Evolutionary conservation across 164 flowering plant species (phyloP), one percentile per base, ranked within the genome.

Genomic region (Berberis vulgaris): DNA sequence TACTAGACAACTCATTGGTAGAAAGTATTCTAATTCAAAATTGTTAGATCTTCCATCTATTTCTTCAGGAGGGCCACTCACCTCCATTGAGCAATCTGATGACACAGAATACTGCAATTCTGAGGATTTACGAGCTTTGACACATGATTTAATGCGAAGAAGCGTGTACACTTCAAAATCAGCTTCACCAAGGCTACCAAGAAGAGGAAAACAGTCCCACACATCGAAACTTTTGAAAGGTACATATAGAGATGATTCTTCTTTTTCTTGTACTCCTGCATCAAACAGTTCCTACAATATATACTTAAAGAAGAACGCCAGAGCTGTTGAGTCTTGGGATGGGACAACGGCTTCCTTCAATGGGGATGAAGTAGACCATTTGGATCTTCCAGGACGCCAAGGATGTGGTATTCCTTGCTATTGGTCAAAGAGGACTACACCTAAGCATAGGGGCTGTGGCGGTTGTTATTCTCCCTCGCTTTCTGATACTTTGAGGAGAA

Each of bases 321-420:
- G 96, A 57, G 78, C 82, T 7, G 74, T 78, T 63, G 89, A 77
- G 46, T 94, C 97, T 49, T 89, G 89, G 91, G 96, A 85, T 69
- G 95, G 83, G 41, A 77, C 86, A 10, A 76, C 89, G 10, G 78
- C 82, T 57, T 91, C 99, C 2, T 58, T 81, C 9, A 90, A 84
- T 63, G 87, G 72, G 52, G 92, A 84, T 66, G 89, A 85, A 60
- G 83, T 80, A 68, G 94, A 91, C 66, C 80, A 70, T 5, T 77
- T 95, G 68, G 96, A 86, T 67, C 74, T 86, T 45, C 83, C 86
- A 0, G 84, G 86, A 41, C 74, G 86, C 11, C 88, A 82, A 66
- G 97, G 96, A 46, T 90, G 98, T 73, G 98, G 98, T 39, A 87
- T 94, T 75, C 86, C 97, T 69, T 86, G 94, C 69, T 88, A 87